These are phyloP conservation scores for Colletotrichum theobromicola DNA, from an alignment of 2,329 filamentous ascomycete genomes.

Conservation along the genomic window DNA sequence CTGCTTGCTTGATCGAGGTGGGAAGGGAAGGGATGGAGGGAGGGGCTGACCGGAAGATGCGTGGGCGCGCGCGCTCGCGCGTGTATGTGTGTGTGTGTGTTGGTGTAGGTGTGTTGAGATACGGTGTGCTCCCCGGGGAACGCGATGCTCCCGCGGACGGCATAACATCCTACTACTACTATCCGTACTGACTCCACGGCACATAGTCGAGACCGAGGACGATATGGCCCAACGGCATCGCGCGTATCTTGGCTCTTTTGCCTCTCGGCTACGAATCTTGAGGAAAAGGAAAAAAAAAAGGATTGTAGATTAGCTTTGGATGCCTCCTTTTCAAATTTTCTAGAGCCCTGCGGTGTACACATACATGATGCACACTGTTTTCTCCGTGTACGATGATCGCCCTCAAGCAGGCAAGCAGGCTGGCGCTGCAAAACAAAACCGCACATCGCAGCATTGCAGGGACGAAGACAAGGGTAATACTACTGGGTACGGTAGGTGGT, in stretches of 20 bases:
- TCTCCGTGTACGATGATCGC: neutral
- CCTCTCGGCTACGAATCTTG: neutral
- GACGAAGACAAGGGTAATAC: neutral
- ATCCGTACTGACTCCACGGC: neutral
- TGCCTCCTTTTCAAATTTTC: neutral
- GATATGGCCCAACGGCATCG: neutral
- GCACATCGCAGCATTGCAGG: neutral
- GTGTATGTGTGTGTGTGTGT: neutral
- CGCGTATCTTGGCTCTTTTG: neutral
- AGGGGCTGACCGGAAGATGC: neutral
- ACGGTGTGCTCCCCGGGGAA: neutral
- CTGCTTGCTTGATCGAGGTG: slow-evolving; percentile 15
- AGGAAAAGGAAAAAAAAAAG: neutral
- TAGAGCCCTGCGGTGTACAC: neutral
- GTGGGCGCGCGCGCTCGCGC: neutral
- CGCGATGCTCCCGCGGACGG: neutral
- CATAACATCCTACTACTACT: neutral
- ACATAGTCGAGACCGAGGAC: neutral
- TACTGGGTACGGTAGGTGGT: neutral
- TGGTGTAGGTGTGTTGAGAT: neutral
- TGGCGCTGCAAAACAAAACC: neutral
- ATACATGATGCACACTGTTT: neutral
- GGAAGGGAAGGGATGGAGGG: neutral
- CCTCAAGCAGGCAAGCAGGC: neutral
- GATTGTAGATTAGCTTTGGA: neutral